phyloP scores from a whole-genome alignment of 768 basidiomycete species.

The Mycena indigotica region DNA sequence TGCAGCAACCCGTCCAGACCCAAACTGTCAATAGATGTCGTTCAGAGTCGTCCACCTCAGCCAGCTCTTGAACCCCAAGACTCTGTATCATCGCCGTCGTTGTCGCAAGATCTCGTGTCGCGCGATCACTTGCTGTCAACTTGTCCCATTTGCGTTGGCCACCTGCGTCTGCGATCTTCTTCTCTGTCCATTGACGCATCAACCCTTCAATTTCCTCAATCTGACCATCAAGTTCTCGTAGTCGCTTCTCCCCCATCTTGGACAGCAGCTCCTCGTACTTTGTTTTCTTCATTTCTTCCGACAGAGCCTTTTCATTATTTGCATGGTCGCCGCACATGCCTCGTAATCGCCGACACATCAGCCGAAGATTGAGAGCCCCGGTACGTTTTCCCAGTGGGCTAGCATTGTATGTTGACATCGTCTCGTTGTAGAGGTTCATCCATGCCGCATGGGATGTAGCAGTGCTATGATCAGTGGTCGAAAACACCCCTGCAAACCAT shows the following conservation, averaged over 20 bases:
- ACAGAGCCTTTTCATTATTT: constrained; percentile 1
- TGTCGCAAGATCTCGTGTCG: constrained; percentile 3
- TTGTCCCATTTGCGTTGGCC: constrained; percentile 8
- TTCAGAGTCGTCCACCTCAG: constrained; percentile 8
- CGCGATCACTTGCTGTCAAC: constrained; percentile 12
- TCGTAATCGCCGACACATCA: constrained; percentile 8
- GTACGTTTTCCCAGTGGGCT: constrained; percentile 2
- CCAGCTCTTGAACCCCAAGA: constrained; percentile 19
- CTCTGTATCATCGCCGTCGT: constrained; percentile 2
- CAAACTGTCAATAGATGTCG: constrained; percentile 19
- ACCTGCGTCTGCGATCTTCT: constrained; percentile 12
- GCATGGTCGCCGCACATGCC: constrained; percentile 20
- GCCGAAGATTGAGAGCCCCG: background rate
- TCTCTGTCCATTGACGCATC: background rate
- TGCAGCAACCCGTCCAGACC: constrained; percentile 11
- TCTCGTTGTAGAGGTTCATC: background rate
- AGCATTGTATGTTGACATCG: background rate
- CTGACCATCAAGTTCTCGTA: constrained; percentile 1
- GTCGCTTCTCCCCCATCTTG: constrained; percentile 13
- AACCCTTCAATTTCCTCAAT: constrained; percentile 3
- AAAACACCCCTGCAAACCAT: constrained; percentile 5
- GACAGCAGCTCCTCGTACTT: constrained; percentile 6
- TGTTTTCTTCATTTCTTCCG: background rate
- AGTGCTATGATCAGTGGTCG: constrained; percentile 10
- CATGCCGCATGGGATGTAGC: constrained; percentile 7